Base-by-base conservation (phyloP, 805 yeast species). In the Yarrowia deformans region DNA sequence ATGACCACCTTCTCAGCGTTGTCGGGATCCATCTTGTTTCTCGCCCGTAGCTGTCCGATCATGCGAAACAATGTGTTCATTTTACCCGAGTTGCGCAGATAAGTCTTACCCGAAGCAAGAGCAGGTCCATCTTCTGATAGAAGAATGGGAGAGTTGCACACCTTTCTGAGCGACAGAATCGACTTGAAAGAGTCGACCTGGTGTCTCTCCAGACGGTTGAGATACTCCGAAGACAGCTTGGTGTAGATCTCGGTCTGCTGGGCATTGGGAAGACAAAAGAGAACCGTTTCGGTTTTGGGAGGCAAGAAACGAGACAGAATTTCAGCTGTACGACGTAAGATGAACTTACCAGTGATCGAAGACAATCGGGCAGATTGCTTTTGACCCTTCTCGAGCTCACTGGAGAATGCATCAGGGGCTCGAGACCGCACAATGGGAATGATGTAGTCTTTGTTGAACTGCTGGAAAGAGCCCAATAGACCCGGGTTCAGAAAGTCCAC, bases 401-500 rank as follows among this genome's bases (percentile, higher is more conserved):
- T 79, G 7, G 81, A 79, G 73, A 87, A 84, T 3, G 80, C 80
- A 70, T 91, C 87, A 54, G 84, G 79, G 75, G 87, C 96, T 74
- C 97, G 81, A 0, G 97, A 86, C 70, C 84, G 80, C 48, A 85
- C 75, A 40, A 94, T 93, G 0, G 98, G 98, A 35, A 78, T 81
- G 70, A 91, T 86, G 74, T 76, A 93, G 6, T 81, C 81, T 71
- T 83, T 72, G 45, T 72, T 74, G 69, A 81, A 87, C 18, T 80
- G 77, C 32, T 84, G 81, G 69, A 84, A 84, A 0, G 82, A 79
- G 0, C 97, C 97, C 34, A 95, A 80, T 0, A 90, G 80, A 0
- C 93, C 94, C 0, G 97, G 97, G 74, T 92, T 93, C 13, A 92
- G 81, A 75, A 94, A 94, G 74, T 92, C 90, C 8, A 89, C 85